Evolutionary conservation across 2,329 filamentous ascomycete species (phyloP), one percentile per base, ranked within the genome.

Genomic region (Colletotrichum gloeosporioides): DNA sequence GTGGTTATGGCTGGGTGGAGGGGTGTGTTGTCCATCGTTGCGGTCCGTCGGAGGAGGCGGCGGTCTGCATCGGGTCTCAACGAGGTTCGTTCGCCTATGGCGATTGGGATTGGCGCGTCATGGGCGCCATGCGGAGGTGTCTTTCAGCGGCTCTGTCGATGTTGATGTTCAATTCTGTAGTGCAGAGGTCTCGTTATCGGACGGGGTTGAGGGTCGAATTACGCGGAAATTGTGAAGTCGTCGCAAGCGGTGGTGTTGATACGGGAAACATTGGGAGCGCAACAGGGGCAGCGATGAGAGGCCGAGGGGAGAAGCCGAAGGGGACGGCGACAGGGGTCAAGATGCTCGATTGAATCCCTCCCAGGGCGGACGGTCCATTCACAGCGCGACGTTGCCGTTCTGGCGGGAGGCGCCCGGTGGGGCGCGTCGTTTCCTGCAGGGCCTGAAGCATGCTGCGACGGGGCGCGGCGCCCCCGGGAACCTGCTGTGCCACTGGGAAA

Each of bases 11-110:
- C 72, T 32, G 75, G 77, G 44, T 76, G 69, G 61, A 78, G 69
- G 22, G 71, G 75, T 13, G 73, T 73, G 69, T 73, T 70, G 72
- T 77, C 77, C 71, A 77, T 78, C 27, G 65, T 73, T 61, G 49
- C 29, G 36, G n/a, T 31, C 12, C n/a, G 32, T 22, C 16, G 22
- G 66, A n/a, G 29, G 44, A 25, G 29, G 62, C 22, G 63, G 15
- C 27, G 39, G 71, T 62, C 59, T 65, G 69, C 69, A 66, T 75
- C 53, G 69, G 18, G 18, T 44, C 31, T n/a, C 49, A 22, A 16
- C 7, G 73, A 36, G 8, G 34, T 34, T 27, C 53, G 3, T 36
- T 71, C 36, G 53, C 31, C 36, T 27, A n/a, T 62, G 36, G 39
- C n/a, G 18, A 25, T 29, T 22, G 31, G 27, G 53, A 67, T 67